Evolutionary conservation across 164 flowering plant genomes (phyloP).

Genomic region (Buxus sempervirens): DNA sequence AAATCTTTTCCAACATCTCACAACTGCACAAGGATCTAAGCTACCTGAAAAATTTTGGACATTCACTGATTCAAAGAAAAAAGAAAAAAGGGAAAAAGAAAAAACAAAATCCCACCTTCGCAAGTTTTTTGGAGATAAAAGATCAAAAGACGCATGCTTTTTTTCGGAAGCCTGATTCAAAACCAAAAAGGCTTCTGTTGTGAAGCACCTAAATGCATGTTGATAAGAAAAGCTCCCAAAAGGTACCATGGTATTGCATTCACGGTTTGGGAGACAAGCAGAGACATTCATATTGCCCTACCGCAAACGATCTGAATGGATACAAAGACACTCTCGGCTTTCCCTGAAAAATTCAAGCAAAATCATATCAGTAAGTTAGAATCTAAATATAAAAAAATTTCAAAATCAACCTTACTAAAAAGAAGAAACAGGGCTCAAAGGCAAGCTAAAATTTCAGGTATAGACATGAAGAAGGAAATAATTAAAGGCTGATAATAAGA

Average conservation of each 20-base stretch:
- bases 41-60: too few relatives aligned
- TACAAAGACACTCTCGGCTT: neutral
- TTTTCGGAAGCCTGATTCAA: neutral
- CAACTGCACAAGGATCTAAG: too few relatives aligned
- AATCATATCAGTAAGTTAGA: neutral
- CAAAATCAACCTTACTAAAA: too few relatives aligned
- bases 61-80: neutral
- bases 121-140: conserved; percentile 2
- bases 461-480: too few relatives aligned
- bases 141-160: conserved; percentile 1
- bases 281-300: neutral
- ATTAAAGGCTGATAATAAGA: too few relatives aligned
- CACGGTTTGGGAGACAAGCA: neutral
- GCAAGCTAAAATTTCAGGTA: too few relatives aligned
- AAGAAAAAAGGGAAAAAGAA: too few relatives aligned
- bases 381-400: too few relatives aligned
- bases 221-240: conserved; percentile 1
- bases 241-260: conserved; percentile 5
- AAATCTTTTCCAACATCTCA: too few relatives aligned
- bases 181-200: conserved; percentile 5
- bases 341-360: conserved; percentile 1
- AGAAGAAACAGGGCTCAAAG: neutral
- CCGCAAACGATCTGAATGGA: conserved; percentile 4
- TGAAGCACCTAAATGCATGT: conserved; percentile 14
- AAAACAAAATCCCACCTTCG: conserved; percentile 9